phyloP scores from a whole-genome alignment of 768 basidiomycete species.

The Pluteus cervinus region DNA sequence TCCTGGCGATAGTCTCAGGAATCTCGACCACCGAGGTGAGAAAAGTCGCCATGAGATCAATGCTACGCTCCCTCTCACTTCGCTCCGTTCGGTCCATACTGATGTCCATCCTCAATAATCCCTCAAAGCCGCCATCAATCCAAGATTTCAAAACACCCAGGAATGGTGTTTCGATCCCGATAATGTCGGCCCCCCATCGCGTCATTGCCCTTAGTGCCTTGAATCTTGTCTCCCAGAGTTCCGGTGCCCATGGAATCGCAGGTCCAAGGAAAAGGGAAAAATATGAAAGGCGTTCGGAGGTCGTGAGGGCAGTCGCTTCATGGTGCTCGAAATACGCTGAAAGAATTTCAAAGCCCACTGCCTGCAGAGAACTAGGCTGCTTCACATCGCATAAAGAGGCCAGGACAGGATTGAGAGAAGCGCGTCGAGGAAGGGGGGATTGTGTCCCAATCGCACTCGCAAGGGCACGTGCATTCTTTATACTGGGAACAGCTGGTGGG shows the following conservation, averaged over 20 bases:
- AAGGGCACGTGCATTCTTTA: conserved; percentile 57
- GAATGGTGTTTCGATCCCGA: conserved; percentile 58
- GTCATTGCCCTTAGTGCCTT: conserved; percentile 65
- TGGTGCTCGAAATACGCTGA: conserved; percentile 62
- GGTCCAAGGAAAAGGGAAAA: conserved; percentile 55
- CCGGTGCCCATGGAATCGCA: conserved; percentile 48
- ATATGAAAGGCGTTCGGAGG: conserved; percentile 56
- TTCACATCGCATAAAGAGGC: conserved; percentile 49
- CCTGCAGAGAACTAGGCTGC: conserved; percentile 52
- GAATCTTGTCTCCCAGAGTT: conserved; percentile 66
- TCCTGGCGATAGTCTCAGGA: conserved; percentile 49
- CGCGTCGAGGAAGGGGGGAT: conserved; percentile 50
- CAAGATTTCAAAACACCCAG: conserved; percentile 54
- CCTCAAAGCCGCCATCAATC: conserved; percentile 62
- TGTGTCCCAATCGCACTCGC: conserved; percentile 40
- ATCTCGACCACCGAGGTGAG: conserved; percentile 45
- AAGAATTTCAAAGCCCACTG: conserved; percentile 67
- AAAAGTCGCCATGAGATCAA: conserved; percentile 55
- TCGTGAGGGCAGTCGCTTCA: conserved; percentile 38
- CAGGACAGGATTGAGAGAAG: conserved; percentile 54
- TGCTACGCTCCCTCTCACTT: conserved; percentile 56
- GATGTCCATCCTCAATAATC: conserved; percentile 28
- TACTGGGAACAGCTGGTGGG: conserved; percentile 62
- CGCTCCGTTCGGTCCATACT: conserved; percentile 34
- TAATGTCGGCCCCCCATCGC: conserved; percentile 49